Conservation (phyloP, 495 filamentous ascomycete genomes). For the Letharia lupina region DNA sequence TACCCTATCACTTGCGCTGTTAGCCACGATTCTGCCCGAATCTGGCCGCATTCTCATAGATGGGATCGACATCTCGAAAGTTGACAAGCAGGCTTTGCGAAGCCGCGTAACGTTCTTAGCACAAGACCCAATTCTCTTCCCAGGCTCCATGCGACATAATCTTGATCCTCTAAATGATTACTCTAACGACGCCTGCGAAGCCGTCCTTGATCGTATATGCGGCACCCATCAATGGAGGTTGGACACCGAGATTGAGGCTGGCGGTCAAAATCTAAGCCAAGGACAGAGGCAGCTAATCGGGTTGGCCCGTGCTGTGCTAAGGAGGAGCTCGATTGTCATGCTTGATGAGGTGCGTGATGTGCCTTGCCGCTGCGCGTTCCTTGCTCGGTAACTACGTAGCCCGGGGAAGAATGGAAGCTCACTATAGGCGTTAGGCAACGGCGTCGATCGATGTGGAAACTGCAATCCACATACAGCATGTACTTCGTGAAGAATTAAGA, state of each 20-base stretch:
- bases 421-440: constrained; percentile 48
- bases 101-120: constrained; percentile 54
- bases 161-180: constrained; percentile 35
- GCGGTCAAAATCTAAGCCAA: constrained; percentile 42
- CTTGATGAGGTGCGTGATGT: constrained; percentile 36
- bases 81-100: constrained; percentile 52
- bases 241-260: constrained; percentile 41
- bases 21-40: constrained; percentile 45
- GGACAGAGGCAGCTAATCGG: constrained; percentile 60
- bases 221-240: constrained; percentile 46
- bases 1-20: constrained; percentile 54
- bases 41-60: constrained; percentile 51
- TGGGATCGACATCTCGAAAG: constrained; percentile 49
- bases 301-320: constrained; percentile 52
- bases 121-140: constrained; percentile 51
- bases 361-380: not conserved
- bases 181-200: constrained; percentile 34
- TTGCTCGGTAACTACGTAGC: not conserved
- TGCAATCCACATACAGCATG: constrained; percentile 65
- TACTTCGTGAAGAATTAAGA: constrained; percentile 64
- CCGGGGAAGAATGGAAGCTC: not conserved
- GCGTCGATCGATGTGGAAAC: constrained; percentile 75
- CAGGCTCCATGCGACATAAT: constrained; percentile 41
- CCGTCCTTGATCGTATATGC: constrained; percentile 42
- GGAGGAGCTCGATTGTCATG: constrained; percentile 41